Base-by-base conservation (phyloP, 1,284 basidiomycete species). In the Apiotrichum montevideense region DNA sequence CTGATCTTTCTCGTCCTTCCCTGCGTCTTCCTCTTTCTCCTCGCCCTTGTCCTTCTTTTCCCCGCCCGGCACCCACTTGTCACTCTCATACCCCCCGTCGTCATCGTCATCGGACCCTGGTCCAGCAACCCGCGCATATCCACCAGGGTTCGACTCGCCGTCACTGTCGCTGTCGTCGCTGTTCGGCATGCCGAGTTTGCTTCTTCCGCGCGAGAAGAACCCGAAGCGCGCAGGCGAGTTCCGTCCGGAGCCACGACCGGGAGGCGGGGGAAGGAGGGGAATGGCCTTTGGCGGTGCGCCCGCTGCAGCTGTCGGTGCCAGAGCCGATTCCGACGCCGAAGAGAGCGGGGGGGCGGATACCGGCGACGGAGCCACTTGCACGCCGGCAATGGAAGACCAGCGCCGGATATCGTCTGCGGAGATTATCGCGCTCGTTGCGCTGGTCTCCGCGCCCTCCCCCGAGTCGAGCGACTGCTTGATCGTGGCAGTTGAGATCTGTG, bases 251-350 rank as follows among this genome's bases (percentile, higher is more conserved):
- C 37, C 9, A 43, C 51, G 40, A 21, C 46, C 57, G 33, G 71
- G 68, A 1, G 71, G 71, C 6, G 71, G 70, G 1, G 71, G 63
- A 2, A 70, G 46, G 7, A 67, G 53, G 0, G 71, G 71, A 42
- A 71, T 62, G 1, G 68, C 46, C 35, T 61, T 69, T 15, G 46
- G 15, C 10, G 55, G 49, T 11, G 44, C 43, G 35, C 51, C 33
- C 3, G 60, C 32, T 4, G n/a, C 43, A 4, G 57, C 46, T 46
- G 41, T 34, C 44, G 46, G 55, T 34, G 14, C 57, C 15, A 46
- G 35, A 6, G 13, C 46, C 13, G 35, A 32, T 15, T 6, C 15
- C 35, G 35, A 39, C 6, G 14, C 7, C 34, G 34, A 34, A 14
- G 13, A 21, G 46, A 8, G 15, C 35, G 15, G 11, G n/a, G 37